Base-by-base conservation (phyloP, 164 flowering plant genomes). In the Santalum album region DNA sequence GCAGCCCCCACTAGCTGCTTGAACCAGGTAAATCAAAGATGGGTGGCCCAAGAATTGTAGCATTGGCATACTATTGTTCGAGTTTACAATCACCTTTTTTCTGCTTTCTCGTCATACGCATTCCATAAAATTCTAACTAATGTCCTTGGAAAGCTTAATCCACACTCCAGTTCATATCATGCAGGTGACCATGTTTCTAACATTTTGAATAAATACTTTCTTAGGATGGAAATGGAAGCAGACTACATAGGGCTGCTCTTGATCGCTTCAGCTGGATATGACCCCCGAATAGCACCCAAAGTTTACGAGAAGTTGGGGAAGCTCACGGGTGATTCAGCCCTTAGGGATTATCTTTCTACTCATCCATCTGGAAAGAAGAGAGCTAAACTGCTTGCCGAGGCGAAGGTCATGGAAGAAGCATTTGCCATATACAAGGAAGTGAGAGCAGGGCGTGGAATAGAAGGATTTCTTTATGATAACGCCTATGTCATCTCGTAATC, bases 141-240 rank as follows among this genome's bases (percentile, higher is more conserved):
- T n/a, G n/a, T n/a, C n/a, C n/a, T n/a, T n/a, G n/a, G n/a, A n/a
- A n/a, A n/a, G n/a, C n/a, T n/a, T n/a, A n/a, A n/a, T n/a, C n/a
- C n/a, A n/a, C n/a, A n/a, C n/a, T n/a, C n/a, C n/a, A n/a, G n/a
- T n/a, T n/a, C n/a, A n/a, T n/a, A n/a, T n/a, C n/a, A n/a, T n/a
- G n/a, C n/a, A n/a, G n/a, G n/a, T n/a, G n/a, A n/a, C n/a, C n/a
- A n/a, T n/a, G n/a, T n/a, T n/a, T n/a, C n/a, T n/a, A n/a, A n/a
- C n/a, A 9, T 29, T 29, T 3, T 29, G 9, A 29, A 29, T 29
- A 3, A 29, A 3, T 38, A 11, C 11, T 43, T 25, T 43, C 34
- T 22, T 51, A 94, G 97, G 83, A 94, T 90, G 97, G 99, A 94
- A 66, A 85, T 87, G 56, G 99, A 90, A 70, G 99, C 99, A 45